A percentile compares a stretch with the other conserved stretches of the same genome.
Evolutionary conservation across 371 early-diverging fungal genomes (phyloP).

Genomic region (Chytridium lagenaria): DNA sequence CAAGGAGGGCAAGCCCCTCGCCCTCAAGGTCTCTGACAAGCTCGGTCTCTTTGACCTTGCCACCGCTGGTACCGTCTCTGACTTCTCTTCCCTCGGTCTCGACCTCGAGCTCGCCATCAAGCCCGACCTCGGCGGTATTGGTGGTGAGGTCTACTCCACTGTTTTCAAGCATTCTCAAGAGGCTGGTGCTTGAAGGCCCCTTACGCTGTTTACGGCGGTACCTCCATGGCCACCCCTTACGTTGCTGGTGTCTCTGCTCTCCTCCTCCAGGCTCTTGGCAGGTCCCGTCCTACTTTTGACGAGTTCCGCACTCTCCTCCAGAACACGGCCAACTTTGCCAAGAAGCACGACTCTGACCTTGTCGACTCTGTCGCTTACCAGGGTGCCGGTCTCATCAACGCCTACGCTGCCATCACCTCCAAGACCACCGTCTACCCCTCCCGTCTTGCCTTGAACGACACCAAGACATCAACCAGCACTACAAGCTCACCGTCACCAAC

Average conservation of each 20-base stretch:
- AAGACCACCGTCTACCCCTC: slow-evolving; percentile 63
- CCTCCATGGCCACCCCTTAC: slow-evolving; percentile 52
- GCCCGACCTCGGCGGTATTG: slow-evolving; percentile 42
- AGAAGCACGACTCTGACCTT: slow-evolving; percentile 42
- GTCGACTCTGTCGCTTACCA: slow-evolving; percentile 66
- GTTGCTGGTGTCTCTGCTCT: slow-evolving; percentile 32
- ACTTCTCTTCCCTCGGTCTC: slow-evolving; percentile 47
- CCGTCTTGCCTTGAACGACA: slow-evolving; percentile 59
- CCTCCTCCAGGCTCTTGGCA: slow-evolving; percentile 29
- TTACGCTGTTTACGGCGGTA: slow-evolving; percentile 28
- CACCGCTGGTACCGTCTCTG: slow-evolving; percentile 52
- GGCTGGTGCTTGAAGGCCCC: not conserved
- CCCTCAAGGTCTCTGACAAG: not conserved
- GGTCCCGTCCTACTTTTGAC: not conserved
- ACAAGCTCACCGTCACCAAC: slow-evolving; percentile 57
- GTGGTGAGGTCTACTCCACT: slow-evolving; percentile 29
- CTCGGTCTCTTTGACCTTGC: slow-evolving; percentile 4
- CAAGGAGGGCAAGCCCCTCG: slow-evolving; percentile 43
- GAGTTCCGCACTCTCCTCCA: slow-evolving; percentile 26
- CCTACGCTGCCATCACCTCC: slow-evolving; percentile 62
- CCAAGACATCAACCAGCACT: slow-evolving; percentile 51
- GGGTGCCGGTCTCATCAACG: slow-evolving; percentile 57
- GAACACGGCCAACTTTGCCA: slow-evolving; percentile 60
- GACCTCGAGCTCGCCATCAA: slow-evolving; percentile 26
- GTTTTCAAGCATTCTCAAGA: slow-evolving; percentile 8